These are phyloP conservation scores for Cerrena zonata DNA, from an alignment of 1,284 basidiomycete genomes.

Conservation along the genomic window DNA sequence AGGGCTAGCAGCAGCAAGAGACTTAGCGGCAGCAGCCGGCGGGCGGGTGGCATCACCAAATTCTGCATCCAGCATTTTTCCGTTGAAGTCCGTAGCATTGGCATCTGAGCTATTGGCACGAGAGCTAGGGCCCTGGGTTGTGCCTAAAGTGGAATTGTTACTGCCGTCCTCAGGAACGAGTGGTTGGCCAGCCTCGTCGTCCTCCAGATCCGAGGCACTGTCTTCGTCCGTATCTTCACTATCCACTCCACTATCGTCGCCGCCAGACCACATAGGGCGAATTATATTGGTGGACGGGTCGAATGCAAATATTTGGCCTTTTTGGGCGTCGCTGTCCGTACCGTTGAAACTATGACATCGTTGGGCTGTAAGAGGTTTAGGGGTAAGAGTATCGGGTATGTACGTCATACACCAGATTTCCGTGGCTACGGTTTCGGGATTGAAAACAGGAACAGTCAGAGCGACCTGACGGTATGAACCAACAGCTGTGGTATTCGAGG, in stretches of 20 bases:
- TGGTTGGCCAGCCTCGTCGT: slow-evolving; percentile 5
- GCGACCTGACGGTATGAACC: slow-evolving; percentile 31
- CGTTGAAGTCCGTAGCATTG: slow-evolving; percentile 17
- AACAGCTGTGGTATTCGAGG: slow-evolving; percentile 14
- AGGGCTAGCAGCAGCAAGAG: slow-evolving; percentile 11
- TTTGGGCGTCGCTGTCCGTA: slow-evolving; percentile 26
- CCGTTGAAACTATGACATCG: slow-evolving; percentile 31
- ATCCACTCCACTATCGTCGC: slow-evolving; percentile 19
- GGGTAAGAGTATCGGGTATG: slow-evolving; percentile 42
- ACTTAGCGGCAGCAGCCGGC: slow-evolving; percentile 8
- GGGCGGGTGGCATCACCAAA: slow-evolving; percentile 18
- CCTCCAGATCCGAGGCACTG: slow-evolving; percentile 2
- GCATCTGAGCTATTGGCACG: slow-evolving; percentile 16
- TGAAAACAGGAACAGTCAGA: slow-evolving; percentile 43
- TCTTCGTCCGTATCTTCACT: slow-evolving; percentile 6
- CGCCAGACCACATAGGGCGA: slow-evolving; percentile 45
- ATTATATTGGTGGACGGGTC: slow-evolving; percentile 42
- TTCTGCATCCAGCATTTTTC: slow-evolving; percentile 13
- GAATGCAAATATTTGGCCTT: slow-evolving; percentile 58
- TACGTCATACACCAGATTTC: slow-evolving; percentile 56
- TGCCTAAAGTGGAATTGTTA: slow-evolving; percentile 10
- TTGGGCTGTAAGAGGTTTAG: slow-evolving; percentile 46
- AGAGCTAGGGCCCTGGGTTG: slow-evolving; percentile 14
- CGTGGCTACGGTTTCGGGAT: slow-evolving; percentile 31
- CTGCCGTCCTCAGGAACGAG: slow-evolving; percentile 5